These are phyloP conservation scores for Aspergillus sp. DNA, from an alignment of 2,329 filamentous ascomycete genomes.

Conservation along the genomic window DNA sequence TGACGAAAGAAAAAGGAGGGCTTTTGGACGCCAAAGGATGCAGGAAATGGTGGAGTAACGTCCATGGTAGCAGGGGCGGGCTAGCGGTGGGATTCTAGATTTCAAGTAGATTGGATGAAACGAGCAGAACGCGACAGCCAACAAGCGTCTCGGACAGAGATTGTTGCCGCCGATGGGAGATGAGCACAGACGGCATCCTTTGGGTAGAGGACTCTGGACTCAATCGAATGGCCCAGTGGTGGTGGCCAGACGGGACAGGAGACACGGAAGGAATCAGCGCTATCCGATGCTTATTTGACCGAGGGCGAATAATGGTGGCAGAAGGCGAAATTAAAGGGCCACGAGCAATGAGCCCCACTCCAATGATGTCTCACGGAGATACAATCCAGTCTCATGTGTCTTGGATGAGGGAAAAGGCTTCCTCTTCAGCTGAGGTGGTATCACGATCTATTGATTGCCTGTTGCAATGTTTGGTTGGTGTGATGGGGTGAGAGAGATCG, in stretches of 20 bases:
- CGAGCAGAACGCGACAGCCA: conserved; percentile 12
- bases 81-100: conserved; percentile 15
- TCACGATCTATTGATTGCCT: not conserved
- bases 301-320: not conserved
- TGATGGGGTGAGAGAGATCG: no score
- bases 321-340: not conserved
- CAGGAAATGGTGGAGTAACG: conserved; percentile 17
- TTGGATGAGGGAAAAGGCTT: not conserved
- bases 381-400: not conserved
- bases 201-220: not conserved
- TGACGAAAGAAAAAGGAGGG: conserved; percentile 12
- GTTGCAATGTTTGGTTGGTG: no score
- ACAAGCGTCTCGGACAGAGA: conserved; percentile 8
- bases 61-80: conserved; percentile 10
- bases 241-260: conserved; percentile 8
- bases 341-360: not conserved
- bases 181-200: conserved; percentile 2
- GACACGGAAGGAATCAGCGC: conserved; percentile 6
- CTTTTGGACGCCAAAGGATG: conserved; percentile 6
- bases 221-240: conserved; percentile 7
- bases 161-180: conserved; percentile 9
- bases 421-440: not conserved
- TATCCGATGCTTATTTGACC: conserved; percentile 1
- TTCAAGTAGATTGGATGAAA: conserved; percentile 16
- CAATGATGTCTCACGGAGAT: conserved; percentile 1